Evolutionary conservation across 345 rosid species (phyloP), one percentile per base, ranked within the genome.

Genomic region (Barbarea vulgaris): DNA sequence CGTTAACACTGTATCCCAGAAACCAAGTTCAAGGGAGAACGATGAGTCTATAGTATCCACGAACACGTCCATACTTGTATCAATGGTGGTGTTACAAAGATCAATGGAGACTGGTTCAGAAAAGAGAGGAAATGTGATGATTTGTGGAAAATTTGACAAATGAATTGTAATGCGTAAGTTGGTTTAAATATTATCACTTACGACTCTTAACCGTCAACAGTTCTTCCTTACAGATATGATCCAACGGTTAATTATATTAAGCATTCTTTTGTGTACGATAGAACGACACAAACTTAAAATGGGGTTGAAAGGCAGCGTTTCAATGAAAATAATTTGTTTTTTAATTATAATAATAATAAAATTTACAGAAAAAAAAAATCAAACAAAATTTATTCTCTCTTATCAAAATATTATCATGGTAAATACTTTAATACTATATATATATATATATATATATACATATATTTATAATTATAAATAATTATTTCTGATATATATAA

Each of bases 1-100:
- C 37, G 78, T 85, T 0, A 83, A 76, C 36, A 94, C 81, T 1
- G 90, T 85, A 51, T 90, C 95, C 12, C 73, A 73, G 77, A 31
- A 85, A 48, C 84, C 83, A 25, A 91, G 60, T 83, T 89, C 91
- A 54, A 90, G 84, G 62, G 81, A 41, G 79, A 57, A 57, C 14
- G 14, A 8, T 31, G 2, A 2, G 4, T 7, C 89, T 87, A 52
- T 1, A 82, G 73, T 78, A 24, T 83, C 71, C 19, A 94, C 84
- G 80, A 81, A 67, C 28, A 91, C 83, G 62, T 85, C 83, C 94
- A 90, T 92, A 9, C 4, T 42, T 73, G 17, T 41, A 30, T 53
- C 67, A 25, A 59, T 33, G 67, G 57, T 30, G 65, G 65, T 59
- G 22, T 31, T n/a, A 56, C 42, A n/a, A n/a, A n/a, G 51, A 42